Percentiles rank a stretch among this genome's conserved stretches.
These are phyloP conservation scores for Eremothecium gossypii DNA, from an alignment of 1,139 yeast genomes.

Conservation along the genomic window DNA sequence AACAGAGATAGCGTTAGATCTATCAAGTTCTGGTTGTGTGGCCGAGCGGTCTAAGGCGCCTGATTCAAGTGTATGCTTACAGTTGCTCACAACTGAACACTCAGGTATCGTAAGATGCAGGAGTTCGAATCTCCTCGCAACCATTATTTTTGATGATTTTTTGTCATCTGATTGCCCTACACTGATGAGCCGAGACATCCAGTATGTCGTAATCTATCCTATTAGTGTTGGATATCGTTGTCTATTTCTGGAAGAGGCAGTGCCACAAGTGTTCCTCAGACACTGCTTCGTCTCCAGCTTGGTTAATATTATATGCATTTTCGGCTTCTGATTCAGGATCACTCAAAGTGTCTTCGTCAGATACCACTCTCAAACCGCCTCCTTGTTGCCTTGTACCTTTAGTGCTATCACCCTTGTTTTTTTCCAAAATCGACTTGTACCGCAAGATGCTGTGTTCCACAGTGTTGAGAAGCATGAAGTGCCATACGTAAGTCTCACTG, in stretches of 20 bases:
- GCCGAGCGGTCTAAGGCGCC: conserved; percentile 28
- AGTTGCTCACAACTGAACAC: conserved; percentile 10
- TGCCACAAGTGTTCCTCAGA: conserved; percentile 24
- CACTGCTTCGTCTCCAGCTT: conserved; percentile 21
- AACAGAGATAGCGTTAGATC: no score
- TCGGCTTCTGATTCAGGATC: conserved; percentile 11
- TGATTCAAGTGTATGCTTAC: conserved; percentile 17
- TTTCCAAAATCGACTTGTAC: conserved; percentile 24
- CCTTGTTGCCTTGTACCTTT: conserved; percentile 8
- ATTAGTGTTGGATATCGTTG: not conserved
- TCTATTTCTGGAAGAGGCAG: conserved; percentile 19
- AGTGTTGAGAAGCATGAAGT: conserved; percentile 71
- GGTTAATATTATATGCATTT: conserved; percentile 19
- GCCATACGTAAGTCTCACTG: conserved; percentile 77
- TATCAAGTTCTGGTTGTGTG: conserved; percentile 18
- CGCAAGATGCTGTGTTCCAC: conserved; percentile 86
- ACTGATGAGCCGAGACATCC: no score
- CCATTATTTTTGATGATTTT: conserved; percentile 7
- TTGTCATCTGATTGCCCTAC: no score
- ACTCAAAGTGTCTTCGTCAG: not conserved
- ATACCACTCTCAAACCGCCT: not conserved
- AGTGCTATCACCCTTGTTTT: conserved; percentile 6
- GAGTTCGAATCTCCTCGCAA: conserved; percentile 27
- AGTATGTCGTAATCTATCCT: not conserved
- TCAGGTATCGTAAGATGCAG: conserved; percentile 27